A percentile compares a stretch with the other conserved stretches of the same genome.
phyloP scores from a whole-genome alignment of 129 eudicot genomes.

The Pittosporum tobira region DNA sequence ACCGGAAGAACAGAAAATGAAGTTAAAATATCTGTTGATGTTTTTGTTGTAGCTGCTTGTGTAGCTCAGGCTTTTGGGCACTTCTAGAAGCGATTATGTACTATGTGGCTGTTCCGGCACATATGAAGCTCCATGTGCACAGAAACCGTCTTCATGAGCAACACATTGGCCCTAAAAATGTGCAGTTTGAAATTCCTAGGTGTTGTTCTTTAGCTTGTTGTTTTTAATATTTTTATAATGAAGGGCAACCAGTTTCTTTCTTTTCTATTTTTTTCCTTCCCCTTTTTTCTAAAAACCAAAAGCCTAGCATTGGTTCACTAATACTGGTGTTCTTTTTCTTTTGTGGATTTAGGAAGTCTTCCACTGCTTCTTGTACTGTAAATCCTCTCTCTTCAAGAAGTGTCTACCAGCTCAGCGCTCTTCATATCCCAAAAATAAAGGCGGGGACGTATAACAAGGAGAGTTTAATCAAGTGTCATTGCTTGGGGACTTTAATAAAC shows the following conservation, averaged over 20 bases:
- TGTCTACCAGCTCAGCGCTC: slow-evolving; percentile 27
- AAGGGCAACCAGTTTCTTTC: neutral
- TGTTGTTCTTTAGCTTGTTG: too few relatives aligned
- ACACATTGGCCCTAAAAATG: slow-evolving; percentile 19
- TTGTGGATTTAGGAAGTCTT: slow-evolving; percentile 28
- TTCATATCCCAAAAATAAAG: slow-evolving; percentile 22
- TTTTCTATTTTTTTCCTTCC: neutral
- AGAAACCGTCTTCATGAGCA: slow-evolving; percentile 23
- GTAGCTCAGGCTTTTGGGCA: slow-evolving; percentile 5
- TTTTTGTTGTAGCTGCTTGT: slow-evolving; percentile 8
- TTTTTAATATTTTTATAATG: neutral
- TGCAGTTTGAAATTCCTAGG: too few relatives aligned
- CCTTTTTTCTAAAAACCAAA: neutral
- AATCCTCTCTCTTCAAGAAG: slow-evolving; percentile 21
- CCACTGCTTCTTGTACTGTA: slow-evolving; percentile 25
- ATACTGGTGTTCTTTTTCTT: neutral
- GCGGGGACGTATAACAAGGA: slow-evolving; percentile 14
- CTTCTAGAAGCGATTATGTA: slow-evolving; percentile 14
- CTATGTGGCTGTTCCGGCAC: slow-evolving; percentile 40
- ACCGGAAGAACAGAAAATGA: neutral
- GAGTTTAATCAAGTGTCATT: slow-evolving; percentile 31
- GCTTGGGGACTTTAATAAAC: slow-evolving; percentile 43
- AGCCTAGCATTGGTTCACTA: neutral
- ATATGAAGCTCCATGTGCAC: slow-evolving; percentile 28
- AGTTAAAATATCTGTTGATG: neutral